Conservation (phyloP, 306 rosid species). For the Delonix regia region DNA sequence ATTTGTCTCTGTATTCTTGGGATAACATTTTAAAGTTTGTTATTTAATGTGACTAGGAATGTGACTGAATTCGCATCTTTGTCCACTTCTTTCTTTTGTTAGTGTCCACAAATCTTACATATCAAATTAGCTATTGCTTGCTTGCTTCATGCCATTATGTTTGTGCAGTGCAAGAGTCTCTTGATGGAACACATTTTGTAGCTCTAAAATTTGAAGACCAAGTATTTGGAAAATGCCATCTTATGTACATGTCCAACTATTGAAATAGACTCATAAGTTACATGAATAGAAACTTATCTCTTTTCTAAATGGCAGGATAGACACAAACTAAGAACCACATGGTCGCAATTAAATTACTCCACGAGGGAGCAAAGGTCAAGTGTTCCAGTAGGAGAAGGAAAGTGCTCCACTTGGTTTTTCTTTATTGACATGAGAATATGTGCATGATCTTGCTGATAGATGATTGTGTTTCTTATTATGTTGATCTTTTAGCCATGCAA, state of each 20-base stretch:
- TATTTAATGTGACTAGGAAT: neutral
- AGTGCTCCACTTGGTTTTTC: constrained; percentile 37
- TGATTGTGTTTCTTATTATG: constrained; percentile 36
- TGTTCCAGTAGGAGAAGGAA: constrained; percentile 10
- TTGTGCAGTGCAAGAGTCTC: constrained; percentile 9
- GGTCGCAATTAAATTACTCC: neutral
- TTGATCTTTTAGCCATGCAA: constrained; percentile 40
- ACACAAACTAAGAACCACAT: constrained; percentile 3
- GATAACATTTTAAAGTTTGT: constrained; percentile 14
- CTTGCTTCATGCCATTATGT: constrained; percentile 19
- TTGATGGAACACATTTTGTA: neutral
- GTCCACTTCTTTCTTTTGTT: constrained; percentile 18
- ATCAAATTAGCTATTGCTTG: constrained; percentile 26
- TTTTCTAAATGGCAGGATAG: neutral
- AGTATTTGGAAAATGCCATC: constrained; percentile 14
- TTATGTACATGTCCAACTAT: neutral
- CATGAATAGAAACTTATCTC: neutral
- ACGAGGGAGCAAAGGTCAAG: constrained; percentile 11
- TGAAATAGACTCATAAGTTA: neutral
- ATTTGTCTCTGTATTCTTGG: constrained; percentile 5
- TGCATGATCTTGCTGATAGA: constrained; percentile 17
- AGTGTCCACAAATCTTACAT: constrained; percentile 34
- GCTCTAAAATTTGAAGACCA: constrained; percentile 14
- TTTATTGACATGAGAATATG: constrained; percentile 12
- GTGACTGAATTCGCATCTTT: constrained; percentile 1